These are phyloP conservation scores for Begonia peltatifolia DNA, from an alignment of 306 rosid species.

Conservation along the genomic window DNA sequence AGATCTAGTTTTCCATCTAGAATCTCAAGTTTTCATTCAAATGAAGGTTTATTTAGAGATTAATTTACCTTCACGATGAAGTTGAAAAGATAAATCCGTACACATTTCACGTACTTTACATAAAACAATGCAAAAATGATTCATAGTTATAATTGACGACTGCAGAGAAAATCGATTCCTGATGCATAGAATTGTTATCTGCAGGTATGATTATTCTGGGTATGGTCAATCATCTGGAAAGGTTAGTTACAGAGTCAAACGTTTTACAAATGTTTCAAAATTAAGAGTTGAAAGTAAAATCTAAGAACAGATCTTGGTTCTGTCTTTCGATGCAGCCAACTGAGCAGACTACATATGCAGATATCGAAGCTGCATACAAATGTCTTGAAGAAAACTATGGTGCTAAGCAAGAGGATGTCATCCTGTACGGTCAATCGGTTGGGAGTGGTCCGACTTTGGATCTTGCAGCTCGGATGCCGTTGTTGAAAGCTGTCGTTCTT, in stretches of 20 bases:
- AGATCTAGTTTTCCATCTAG: too few species aligned
- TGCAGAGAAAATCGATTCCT: conserved; percentile 8
- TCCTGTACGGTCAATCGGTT: conserved; percentile 87
- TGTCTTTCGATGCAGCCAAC: conserved; percentile 57
- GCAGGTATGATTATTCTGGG: conserved; percentile 94
- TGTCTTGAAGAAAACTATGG: conserved; percentile 89
- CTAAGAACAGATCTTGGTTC: not conserved
- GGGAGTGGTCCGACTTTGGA: conserved; percentile 96
- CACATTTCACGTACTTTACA: too few species aligned
- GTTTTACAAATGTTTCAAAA: not conserved
- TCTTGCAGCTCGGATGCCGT: conserved; percentile 77
- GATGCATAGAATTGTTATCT: conserved; percentile 12
- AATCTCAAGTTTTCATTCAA: too few species aligned
- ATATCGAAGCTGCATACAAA: conserved; percentile 83
- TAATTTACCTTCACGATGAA: too few species aligned
- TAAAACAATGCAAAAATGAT: too few species aligned
- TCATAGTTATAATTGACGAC: not conserved
- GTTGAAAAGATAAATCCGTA: too few species aligned
- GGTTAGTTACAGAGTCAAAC: conserved; percentile 38
- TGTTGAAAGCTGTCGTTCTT: conserved; percentile 72
- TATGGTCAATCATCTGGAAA: conserved; percentile 92
- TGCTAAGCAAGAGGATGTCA: conserved; percentile 73
- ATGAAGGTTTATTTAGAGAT: too few species aligned
- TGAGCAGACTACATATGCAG: conserved; percentile 90
- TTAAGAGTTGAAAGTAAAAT: too few species aligned